A percentile compares a stretch with the other conserved stretches of the same genome.
These are phyloP conservation scores for Dactylellina haptotyla DNA, from an alignment of 2,329 filamentous ascomycete species.

Conservation along the genomic window DNA sequence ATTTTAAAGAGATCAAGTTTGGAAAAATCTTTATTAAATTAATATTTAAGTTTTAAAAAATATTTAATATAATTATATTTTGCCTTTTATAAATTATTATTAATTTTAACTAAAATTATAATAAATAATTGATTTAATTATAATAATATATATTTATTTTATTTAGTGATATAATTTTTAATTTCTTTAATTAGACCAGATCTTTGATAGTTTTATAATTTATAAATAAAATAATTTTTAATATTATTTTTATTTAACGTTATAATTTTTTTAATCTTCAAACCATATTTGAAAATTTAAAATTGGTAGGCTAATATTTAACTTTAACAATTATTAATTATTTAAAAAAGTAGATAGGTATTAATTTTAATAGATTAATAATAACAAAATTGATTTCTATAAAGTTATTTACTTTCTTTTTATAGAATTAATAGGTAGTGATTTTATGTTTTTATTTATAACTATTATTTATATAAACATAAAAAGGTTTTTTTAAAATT, in stretches of 20 bases:
- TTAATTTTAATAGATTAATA: not conserved
- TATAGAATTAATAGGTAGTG: not conserved
- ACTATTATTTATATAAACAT: constrained; percentile 4
- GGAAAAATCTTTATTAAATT: not conserved
- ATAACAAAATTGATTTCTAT: not conserved
- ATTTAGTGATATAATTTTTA: not conserved
- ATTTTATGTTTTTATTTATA: not conserved
- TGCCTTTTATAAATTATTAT: not conserved
- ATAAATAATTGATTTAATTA: constrained; percentile 9
- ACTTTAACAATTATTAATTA: not conserved
- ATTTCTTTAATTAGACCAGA: not conserved
- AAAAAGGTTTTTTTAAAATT: not conserved
- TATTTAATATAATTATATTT: constrained; percentile 7
- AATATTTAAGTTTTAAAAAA: not conserved
- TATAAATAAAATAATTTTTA: not conserved
- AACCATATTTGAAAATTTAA: not conserved
- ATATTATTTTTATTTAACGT: not conserved
- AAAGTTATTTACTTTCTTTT: not conserved
- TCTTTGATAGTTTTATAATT: constrained; percentile 10
- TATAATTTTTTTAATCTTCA: not conserved
- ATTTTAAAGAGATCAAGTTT: not conserved
- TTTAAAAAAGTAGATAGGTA: not conserved
- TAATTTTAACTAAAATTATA: constrained; percentile 3
- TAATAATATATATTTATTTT: not conserved
- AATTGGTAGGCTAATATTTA: not conserved